Evolutionary conservation across 23 red algal species (phyloP).

Genomic region (Agarophyton chilense): DNA sequence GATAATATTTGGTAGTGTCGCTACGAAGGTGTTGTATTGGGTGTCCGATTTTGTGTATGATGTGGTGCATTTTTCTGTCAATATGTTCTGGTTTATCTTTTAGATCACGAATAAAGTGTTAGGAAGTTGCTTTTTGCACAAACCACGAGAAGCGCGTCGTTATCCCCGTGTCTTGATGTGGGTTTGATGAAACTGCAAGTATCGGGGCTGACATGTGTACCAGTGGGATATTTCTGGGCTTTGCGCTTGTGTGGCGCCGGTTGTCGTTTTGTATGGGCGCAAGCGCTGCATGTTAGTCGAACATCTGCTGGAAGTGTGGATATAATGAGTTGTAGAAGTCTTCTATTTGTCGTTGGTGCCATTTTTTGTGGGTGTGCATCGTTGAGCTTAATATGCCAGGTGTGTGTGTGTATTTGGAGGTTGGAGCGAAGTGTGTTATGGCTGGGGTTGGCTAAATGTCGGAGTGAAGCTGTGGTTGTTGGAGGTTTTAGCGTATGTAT

Average conservation of each 20-base stretch:
- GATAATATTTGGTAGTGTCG: constrained; percentile 10
- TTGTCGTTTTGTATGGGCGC: neutral
- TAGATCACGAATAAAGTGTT: neutral
- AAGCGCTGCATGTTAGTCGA: neutral
- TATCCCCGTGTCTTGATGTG: too few relatives aligned
- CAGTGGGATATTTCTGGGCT: too few relatives aligned
- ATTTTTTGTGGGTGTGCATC: neutral
- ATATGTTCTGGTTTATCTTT: neutral
- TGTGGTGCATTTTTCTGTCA: neutral
- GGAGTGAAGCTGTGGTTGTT: neutral
- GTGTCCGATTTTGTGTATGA: neutral
- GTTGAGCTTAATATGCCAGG: neutral
- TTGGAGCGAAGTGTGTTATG: neutral
- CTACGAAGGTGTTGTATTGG: neutral
- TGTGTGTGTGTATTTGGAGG: too few relatives aligned
- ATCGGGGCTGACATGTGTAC: too few relatives aligned
- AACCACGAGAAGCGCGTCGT: neutral
- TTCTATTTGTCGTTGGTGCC: neutral
- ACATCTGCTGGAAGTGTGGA: neutral
- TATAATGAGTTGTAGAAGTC: neutral
- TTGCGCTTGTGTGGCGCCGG: neutral
- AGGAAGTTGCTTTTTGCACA: neutral
- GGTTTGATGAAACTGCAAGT: too few relatives aligned
- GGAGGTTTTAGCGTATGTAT: too few relatives aligned
- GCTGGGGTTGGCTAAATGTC: neutral